Evolutionary conservation across 1,284 basidiomycete genomes (phyloP).

Genomic region (Tylopilus sp.): DNA sequence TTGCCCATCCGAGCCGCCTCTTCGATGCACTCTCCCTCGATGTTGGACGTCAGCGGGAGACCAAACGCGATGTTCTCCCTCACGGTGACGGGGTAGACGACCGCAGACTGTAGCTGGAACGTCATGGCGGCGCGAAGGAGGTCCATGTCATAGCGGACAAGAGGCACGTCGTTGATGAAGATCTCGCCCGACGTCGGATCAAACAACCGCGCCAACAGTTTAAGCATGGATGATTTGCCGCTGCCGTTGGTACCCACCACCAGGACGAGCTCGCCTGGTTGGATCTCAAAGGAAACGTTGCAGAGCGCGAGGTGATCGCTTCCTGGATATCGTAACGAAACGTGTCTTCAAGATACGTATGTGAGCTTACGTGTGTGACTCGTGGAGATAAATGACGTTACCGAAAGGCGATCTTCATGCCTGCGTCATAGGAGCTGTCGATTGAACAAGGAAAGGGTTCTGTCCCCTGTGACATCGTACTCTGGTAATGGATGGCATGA

Average conservation of each 20-base stretch:
- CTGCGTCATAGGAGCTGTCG: slow-evolving; percentile 18
- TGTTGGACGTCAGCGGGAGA: slow-evolving; percentile 7
- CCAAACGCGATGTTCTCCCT: slow-evolving; percentile 44
- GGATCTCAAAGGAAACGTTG: slow-evolving; percentile 41
- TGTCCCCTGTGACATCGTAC: slow-evolving; percentile 20
- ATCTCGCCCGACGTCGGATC: slow-evolving; percentile 42
- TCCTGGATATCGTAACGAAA: slow-evolving; percentile 40
- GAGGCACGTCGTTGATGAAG: slow-evolving; percentile 37
- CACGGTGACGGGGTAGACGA: slow-evolving; percentile 43
- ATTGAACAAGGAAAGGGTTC: slow-evolving; percentile 18
- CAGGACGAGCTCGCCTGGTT: slow-evolving; percentile 46
- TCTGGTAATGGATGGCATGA: slow-evolving; percentile 24
- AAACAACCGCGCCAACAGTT: slow-evolving; percentile 43
- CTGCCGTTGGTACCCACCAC: slow-evolving; percentile 50
- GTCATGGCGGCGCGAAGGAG: slow-evolving; percentile 38
- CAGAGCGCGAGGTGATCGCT: slow-evolving; percentile 30
- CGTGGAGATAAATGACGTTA: slow-evolving; percentile 13
- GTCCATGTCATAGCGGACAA: slow-evolving; percentile 30
- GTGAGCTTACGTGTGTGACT: slow-evolving; percentile 1
- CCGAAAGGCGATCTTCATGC: slow-evolving; percentile 42
- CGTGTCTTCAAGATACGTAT: slow-evolving; percentile 30
- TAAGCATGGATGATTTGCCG: slow-evolving; percentile 50
- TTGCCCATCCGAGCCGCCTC: slow-evolving; percentile 40
- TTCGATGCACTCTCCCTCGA: slow-evolving; percentile 27
- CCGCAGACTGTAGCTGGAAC: slow-evolving; percentile 41